Conservation (phyloP, 73 alveolate species). For the Paramecium sonneborni region DNA sequence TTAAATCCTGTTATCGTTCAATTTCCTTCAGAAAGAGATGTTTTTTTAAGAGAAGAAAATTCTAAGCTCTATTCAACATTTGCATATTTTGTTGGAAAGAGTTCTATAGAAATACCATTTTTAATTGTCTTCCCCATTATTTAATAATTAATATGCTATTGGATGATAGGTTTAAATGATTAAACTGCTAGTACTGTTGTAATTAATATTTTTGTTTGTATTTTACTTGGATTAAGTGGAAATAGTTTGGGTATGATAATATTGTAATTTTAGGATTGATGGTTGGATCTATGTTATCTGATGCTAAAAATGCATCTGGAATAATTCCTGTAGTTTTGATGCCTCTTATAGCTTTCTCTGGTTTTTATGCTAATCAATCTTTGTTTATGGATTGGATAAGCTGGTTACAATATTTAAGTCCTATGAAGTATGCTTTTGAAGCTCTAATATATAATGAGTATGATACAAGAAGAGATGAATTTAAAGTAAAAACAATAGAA, state of each 20-base stretch:
- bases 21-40: conserved; percentile 76
- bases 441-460: conserved; percentile 74
- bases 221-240: conserved; percentile 54
- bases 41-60: conserved; percentile 76
- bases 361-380: conserved; percentile 71
- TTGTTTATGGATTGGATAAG: conserved; percentile 70
- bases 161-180: conserved; percentile 62
- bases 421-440: conserved; percentile 74
- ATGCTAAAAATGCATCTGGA: conserved; percentile 69
- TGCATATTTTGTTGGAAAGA: conserved; percentile 70
- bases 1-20: conserved; percentile 49
- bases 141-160: conserved; percentile 41
- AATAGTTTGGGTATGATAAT: conserved; percentile 63
- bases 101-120: conserved; percentile 70
- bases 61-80: conserved; percentile 59
- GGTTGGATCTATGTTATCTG: conserved; percentile 65
- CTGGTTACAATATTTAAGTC: conserved; percentile 82
- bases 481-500: neutral
- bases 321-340: conserved; percentile 67
- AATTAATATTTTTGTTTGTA: neutral
- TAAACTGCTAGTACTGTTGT: neutral
- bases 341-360: conserved; percentile 79
- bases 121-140: conserved; percentile 19
- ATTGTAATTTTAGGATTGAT: neutral
- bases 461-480: neutral